A percentile compares a stretch with the other conserved stretches of the same genome.
phyloP scores from a whole-genome alignment of 2,329 filamentous ascomycete genomes.

The Verticillium longisporum region DNA sequence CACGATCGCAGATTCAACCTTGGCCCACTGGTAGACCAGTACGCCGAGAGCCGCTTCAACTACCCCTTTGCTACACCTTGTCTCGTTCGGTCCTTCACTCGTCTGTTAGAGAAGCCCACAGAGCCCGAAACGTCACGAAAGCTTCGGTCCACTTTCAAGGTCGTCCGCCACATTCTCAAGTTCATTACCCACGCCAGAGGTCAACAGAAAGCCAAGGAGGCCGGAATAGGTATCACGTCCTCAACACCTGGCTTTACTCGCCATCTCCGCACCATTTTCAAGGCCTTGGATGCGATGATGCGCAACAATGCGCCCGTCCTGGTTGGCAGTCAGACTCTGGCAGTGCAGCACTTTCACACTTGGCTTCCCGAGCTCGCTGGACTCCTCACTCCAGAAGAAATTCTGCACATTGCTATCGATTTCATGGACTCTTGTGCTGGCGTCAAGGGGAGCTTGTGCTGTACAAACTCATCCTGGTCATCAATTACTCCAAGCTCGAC shows the following conservation, averaged over 20 bases:
- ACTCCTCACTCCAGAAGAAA: slow-evolving; percentile 73
- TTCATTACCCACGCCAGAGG: slow-evolving; percentile 87
- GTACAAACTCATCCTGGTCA: slow-evolving; percentile 87
- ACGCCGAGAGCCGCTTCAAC: slow-evolving; percentile 82
- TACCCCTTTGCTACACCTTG: slow-evolving; percentile 90
- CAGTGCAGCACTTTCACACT: slow-evolving; percentile 92
- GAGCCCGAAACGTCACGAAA: slow-evolving; percentile 79
- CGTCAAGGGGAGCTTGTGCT: slow-evolving; percentile 88
- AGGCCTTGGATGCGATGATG: slow-evolving; percentile 85
- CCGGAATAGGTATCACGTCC: slow-evolving; percentile 75
- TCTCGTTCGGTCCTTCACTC: slow-evolving; percentile 77
- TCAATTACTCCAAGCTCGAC: slow-evolving; percentile 79
- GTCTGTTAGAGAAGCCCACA: slow-evolving; percentile 74
- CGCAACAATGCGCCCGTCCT: slow-evolving; percentile 76
- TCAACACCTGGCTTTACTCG: slow-evolving; percentile 68
- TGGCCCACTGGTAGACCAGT: slow-evolving; percentile 82
- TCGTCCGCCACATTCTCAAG: slow-evolving; percentile 85
- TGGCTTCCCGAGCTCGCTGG: slow-evolving; percentile 90
- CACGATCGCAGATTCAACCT: slow-evolving; percentile 92
- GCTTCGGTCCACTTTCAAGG: slow-evolving; percentile 87
- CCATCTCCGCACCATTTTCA: slow-evolving; percentile 82
- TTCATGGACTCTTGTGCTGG: slow-evolving; percentile 86
- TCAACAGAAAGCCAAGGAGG: slow-evolving; percentile 84
- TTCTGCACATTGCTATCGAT: slow-evolving; percentile 83
- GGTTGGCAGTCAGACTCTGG: slow-evolving; percentile 88